Percentiles rank a stretch among this genome's conserved stretches.
Evolutionary conservation across 441 rosid genomes (phyloP).

Genomic region (Euphorbia schlechtendalii): DNA sequence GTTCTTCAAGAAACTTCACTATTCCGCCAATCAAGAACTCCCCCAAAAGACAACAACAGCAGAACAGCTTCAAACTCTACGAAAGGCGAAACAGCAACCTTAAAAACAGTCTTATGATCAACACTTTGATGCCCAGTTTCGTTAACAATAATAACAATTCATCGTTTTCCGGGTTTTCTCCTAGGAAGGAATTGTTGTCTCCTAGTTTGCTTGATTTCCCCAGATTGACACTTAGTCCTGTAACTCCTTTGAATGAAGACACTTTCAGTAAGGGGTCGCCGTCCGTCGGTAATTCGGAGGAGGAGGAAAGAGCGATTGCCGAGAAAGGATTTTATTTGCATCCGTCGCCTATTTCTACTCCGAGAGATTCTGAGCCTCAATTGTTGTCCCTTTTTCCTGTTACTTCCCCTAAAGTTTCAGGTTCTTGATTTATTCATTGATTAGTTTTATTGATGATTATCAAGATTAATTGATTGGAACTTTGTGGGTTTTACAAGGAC

Average conservation of each 20-base stretch:
- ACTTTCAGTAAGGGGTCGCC: slow-evolving; percentile 56
- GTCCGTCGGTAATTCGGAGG: slow-evolving; percentile 51
- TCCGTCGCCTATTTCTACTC: slow-evolving; percentile 84
- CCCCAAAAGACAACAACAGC: slow-evolving; percentile 47
- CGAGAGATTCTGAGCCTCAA: slow-evolving; percentile 74
- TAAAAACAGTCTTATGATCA: slow-evolving; percentile 74
- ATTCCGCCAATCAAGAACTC: slow-evolving; percentile 63
- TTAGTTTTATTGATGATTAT: neutral
- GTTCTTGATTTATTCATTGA: slow-evolving; percentile 33
- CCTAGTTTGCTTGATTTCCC: slow-evolving; percentile 92
- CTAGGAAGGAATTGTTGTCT: slow-evolving; percentile 63
- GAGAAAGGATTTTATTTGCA: slow-evolving; percentile 87
- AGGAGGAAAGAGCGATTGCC: slow-evolving; percentile 84
- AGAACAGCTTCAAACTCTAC: slow-evolving; percentile 61
- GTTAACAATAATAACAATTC: too few relatives aligned
- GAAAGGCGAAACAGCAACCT: slow-evolving; percentile 73
- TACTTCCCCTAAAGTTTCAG: slow-evolving; percentile 59
- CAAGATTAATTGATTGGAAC: neutral
- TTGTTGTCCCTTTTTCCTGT: slow-evolving; percentile 81
- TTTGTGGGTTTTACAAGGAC: too few relatives aligned
- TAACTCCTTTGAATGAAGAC: slow-evolving; percentile 74
- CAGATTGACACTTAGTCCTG: slow-evolving; percentile 79
- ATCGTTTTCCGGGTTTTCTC: slow-evolving; percentile 42
- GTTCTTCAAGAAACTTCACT: slow-evolving; percentile 35
- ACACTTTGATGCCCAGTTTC: slow-evolving; percentile 55